Percentiles rank a stretch among this genome's conserved stretches.
Evolutionary conservation across 306 rosid species (phyloP).

Genomic region (Corylus heterophylla): DNA sequence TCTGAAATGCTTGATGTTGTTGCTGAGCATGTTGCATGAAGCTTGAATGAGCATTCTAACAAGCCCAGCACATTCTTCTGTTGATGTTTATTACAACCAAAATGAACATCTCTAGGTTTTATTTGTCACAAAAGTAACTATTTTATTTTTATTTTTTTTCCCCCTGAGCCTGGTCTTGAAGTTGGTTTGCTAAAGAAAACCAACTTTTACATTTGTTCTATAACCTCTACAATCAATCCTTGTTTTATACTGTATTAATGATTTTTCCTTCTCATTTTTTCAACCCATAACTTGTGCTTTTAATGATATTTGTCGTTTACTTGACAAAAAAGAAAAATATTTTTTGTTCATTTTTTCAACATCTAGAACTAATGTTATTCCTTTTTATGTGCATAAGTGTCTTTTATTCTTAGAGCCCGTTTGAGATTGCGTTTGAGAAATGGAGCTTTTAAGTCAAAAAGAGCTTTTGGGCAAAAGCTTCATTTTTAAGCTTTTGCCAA

Average conservation of each 20-base stretch:
- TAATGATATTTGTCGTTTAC: too few species aligned
- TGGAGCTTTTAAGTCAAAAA: too few species aligned
- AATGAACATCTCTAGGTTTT: background rate
- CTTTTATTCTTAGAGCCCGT: background rate
- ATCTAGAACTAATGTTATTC: too few species aligned
- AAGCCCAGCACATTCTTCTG: background rate
- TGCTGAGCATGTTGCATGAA: background rate
- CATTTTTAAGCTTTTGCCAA: too few species aligned
- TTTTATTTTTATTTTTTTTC: background rate
- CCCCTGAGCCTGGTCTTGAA: background rate
- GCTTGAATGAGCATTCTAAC: conserved; percentile 7
- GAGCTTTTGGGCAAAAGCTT: too few species aligned
- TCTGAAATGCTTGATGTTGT: too few species aligned
- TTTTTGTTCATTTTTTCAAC: too few species aligned
- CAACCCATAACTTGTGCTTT: background rate
- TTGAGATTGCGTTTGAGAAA: too few species aligned
- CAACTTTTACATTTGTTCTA: background rate
- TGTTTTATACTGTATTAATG: background rate
- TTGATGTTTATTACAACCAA: background rate
- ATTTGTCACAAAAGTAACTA: background rate
- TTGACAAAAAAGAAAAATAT: background rate
- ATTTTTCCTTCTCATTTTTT: background rate
- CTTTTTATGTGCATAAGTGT: background rate
- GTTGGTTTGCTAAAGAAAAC: background rate
- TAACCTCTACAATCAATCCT: background rate